Conservation (phyloP, 176 grass and related monocot genomes). For the Cymbopogon citratus region DNA sequence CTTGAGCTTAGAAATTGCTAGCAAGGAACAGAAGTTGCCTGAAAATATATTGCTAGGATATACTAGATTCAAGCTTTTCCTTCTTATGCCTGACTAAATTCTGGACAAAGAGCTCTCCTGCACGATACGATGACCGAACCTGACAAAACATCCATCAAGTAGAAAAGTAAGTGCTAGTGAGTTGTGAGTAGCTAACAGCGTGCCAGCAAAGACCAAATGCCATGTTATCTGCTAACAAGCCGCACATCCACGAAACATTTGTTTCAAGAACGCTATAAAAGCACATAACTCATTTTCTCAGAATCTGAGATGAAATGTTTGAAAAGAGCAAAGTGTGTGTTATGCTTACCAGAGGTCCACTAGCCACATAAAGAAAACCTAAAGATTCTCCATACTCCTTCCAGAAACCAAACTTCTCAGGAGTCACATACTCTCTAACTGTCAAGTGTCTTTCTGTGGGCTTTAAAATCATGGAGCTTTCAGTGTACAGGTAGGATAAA, state of each 20-base stretch:
- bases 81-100: constrained; percentile 42
- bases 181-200: neutral
- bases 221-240: neutral
- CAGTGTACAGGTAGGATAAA: neutral
- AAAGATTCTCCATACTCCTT: constrained; percentile 82
- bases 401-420: constrained; percentile 89
- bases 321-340: neutral
- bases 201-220: neutral
- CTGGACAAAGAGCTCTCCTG: constrained; percentile 68
- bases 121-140: constrained; percentile 70
- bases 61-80: neutral
- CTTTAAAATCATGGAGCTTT: constrained; percentile 40
- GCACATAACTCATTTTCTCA: neutral
- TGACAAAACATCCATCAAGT: constrained; percentile 1
- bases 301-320: neutral
- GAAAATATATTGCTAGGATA: no score
- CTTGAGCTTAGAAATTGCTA: neutral
- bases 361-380: constrained; percentile 85
- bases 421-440: constrained; percentile 79
- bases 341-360: constrained; percentile 67
- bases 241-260: neutral
- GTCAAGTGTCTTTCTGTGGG: constrained; percentile 72
- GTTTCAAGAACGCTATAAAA: neutral
- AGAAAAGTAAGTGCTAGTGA: neutral
- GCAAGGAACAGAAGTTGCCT: neutral